phyloP scores from a whole-genome alignment of 2,329 filamentous ascomycete species.

The Trichoderma hamatum region DNA sequence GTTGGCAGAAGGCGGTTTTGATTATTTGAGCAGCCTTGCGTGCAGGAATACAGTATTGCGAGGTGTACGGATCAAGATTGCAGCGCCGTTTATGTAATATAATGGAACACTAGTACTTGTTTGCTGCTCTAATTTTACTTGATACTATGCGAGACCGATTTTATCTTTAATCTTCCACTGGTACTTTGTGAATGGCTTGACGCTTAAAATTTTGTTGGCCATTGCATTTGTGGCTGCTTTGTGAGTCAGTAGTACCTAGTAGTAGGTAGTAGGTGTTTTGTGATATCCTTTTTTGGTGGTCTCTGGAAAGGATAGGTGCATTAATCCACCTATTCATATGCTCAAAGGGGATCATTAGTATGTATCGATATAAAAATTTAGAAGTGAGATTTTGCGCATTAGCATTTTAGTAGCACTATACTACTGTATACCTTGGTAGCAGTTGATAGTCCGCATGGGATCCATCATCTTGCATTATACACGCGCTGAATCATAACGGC shows the following conservation, averaged over 20 bases:
- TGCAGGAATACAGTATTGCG: conserved; percentile 8
- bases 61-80: conserved; percentile 25
- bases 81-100: conserved; percentile 28
- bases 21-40: conserved; percentile 1
- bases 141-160: background rate
- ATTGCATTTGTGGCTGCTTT: background rate
- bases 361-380: background rate
- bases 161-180: background rate
- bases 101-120: conserved; percentile 14
- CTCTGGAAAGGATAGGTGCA: background rate
- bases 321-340: background rate
- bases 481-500: background rate
- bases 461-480: conserved; percentile 6
- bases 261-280: no score
- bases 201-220: background rate
- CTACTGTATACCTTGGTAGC: background rate
- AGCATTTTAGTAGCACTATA: background rate
- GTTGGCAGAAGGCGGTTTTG: conserved; percentile 11
- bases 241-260: no score
- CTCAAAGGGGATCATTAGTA: background rate
- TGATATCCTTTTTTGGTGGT: background rate
- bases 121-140: conserved; percentile 8
- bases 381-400: background rate
- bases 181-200: background rate
- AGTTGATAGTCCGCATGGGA: background rate